Evolutionary conservation across 176 grass and related monocot genomes (phyloP).

Genomic region (Oryza glaberrima): DNA sequence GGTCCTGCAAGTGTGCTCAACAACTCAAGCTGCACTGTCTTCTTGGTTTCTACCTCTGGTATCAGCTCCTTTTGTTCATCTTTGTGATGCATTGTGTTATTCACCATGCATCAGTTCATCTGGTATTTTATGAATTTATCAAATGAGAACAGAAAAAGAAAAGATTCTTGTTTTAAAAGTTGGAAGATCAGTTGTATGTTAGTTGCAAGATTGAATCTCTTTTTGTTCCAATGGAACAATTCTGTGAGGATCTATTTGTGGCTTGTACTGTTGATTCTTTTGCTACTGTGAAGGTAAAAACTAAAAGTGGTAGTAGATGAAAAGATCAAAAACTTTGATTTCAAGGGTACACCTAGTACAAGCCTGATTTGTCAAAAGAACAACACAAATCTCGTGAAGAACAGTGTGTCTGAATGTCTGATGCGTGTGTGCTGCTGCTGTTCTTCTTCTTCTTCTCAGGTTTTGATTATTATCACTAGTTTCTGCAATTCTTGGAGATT

Average conservation of each 20-base stretch:
- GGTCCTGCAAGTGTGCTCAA: not conserved
- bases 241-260: not conserved
- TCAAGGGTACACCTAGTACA: not conserved
- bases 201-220: not conserved
- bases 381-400: not conserved
- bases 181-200: not conserved
- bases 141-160: not conserved
- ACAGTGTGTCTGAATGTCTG: not conserved
- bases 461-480: constrained; percentile 13
- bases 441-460: constrained; percentile 17
- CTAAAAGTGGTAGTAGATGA: not conserved
- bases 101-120: constrained; percentile 3
- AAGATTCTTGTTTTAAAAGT: not conserved
- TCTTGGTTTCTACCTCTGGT: not conserved
- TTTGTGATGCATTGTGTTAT: not conserved
- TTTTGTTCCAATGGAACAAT: not conserved
- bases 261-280: constrained; percentile 1
- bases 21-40: constrained; percentile 9
- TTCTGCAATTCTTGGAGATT: constrained; percentile 12
- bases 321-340: not conserved
- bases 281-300: not conserved
- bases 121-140: not conserved
- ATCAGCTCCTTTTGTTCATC: constrained; percentile 6
- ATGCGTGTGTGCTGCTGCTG: constrained; percentile 25
- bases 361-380: not conserved